A percentile compares a stretch with the other conserved stretches of the same genome.
Conservation (phyloP, 1,284 basidiomycete species). For the Trichosporon sp. region DNA sequence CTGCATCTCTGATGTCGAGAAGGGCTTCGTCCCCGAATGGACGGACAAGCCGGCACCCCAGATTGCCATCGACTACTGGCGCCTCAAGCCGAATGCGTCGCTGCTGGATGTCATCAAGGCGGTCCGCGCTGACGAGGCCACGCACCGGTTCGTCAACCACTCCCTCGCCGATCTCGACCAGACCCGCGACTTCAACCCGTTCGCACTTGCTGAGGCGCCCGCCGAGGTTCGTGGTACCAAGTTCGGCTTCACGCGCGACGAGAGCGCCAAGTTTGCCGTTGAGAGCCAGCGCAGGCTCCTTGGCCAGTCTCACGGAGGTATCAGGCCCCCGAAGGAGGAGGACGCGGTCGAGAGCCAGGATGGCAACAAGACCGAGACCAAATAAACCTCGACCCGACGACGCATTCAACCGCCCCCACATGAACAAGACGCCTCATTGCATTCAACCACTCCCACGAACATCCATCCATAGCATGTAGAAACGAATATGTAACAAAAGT, state of each 20-base stretch:
- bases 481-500: not conserved
- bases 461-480: not conserved
- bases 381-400: not conserved
- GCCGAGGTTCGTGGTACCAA: constrained; percentile 77
- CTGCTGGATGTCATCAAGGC: constrained; percentile 86
- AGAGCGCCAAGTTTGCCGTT: constrained; percentile 63
- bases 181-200: constrained; percentile 81
- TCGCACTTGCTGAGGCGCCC: constrained; percentile 83
- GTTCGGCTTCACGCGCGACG: constrained; percentile 72
- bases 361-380: not conserved
- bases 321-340: constrained; percentile 6
- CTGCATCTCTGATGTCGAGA: constrained; percentile 79
- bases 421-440: not conserved
- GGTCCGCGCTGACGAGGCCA: constrained; percentile 88
- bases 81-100: constrained; percentile 70
- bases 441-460: not conserved
- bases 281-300: constrained; percentile 50
- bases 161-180: constrained; percentile 80
- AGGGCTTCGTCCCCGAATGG: constrained; percentile 88
- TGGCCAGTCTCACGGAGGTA: constrained; percentile 5
- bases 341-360: not conserved
- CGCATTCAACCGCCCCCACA: not conserved
- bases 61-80: constrained; percentile 87
- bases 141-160: constrained; percentile 91
- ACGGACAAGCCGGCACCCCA: constrained; percentile 69